phyloP scores from a whole-genome alignment of 1,139 yeast genomes.

The Tardiomyces blankii region DNA sequence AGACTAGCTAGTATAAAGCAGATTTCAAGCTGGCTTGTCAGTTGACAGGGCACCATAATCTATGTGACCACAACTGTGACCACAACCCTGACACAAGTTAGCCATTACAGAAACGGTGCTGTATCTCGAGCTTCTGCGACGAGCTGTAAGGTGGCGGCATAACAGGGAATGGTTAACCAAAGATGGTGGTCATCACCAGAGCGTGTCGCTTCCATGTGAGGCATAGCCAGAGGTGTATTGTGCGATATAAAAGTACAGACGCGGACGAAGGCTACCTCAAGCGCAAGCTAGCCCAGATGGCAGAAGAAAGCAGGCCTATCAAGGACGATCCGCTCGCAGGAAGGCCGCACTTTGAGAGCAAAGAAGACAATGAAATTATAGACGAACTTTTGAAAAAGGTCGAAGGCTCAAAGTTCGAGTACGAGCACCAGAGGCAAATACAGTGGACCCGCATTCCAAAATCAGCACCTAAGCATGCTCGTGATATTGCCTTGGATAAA shows the following conservation, averaged over 20 bases:
- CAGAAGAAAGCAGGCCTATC: slow-evolving; percentile 30
- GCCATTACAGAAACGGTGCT: too few relatives aligned
- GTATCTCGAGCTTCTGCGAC: too few relatives aligned
- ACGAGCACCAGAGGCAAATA: slow-evolving; percentile 30
- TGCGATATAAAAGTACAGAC: not conserved
- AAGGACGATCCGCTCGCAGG: slow-evolving; percentile 22
- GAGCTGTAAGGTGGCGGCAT: too few relatives aligned
- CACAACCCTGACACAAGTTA: too few relatives aligned
- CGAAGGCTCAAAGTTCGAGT: slow-evolving; percentile 21
- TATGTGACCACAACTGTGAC: too few relatives aligned
- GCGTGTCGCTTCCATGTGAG: too few relatives aligned
- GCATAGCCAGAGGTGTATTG: too few relatives aligned
- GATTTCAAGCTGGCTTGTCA: too few relatives aligned
- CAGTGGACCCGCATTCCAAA: slow-evolving; percentile 31
- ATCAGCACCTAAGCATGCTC: slow-evolving; percentile 39
- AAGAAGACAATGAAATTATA: slow-evolving; percentile 4
- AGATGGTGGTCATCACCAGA: too few relatives aligned
- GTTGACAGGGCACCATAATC: too few relatives aligned
- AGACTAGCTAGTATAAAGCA: too few relatives aligned
- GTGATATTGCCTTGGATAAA: slow-evolving; percentile 39
- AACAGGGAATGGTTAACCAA: too few relatives aligned
- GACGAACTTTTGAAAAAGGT: slow-evolving; percentile 11
- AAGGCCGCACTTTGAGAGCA: not conserved
- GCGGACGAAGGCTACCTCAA: slow-evolving; percentile 26
- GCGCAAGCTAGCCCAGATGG: slow-evolving; percentile 29